Conservation (phyloP, 768 basidiomycete species). For the Flagelloscypha sp. region DNA sequence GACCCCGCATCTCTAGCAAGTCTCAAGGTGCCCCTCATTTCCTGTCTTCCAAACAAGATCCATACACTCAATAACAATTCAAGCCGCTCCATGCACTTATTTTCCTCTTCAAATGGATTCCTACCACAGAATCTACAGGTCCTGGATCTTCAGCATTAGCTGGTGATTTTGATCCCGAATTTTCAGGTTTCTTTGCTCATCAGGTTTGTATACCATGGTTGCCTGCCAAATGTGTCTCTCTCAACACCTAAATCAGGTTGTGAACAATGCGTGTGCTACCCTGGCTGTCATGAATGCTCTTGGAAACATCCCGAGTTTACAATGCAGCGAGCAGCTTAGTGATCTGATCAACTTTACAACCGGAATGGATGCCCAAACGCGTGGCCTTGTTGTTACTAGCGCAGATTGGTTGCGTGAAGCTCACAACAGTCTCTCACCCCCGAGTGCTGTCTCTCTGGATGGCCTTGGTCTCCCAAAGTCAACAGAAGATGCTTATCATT, state of each 20-base stretch:
- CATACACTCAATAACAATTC: too few species aligned
- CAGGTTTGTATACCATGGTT: too few species aligned
- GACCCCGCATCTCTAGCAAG: constrained; percentile 65
- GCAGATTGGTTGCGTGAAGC: constrained; percentile 74
- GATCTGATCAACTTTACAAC: constrained; percentile 71
- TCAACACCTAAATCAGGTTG: too few species aligned
- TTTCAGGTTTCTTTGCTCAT: constrained; percentile 86
- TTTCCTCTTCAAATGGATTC: constrained; percentile 97
- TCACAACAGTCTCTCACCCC: constrained; percentile 91
- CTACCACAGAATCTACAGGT: constrained; percentile 34
- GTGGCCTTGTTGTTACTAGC: constrained; percentile 74
- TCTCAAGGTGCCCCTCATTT: too few species aligned
- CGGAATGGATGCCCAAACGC: constrained; percentile 83
- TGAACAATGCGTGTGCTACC: constrained; percentile 97
- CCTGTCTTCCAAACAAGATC: too few species aligned
- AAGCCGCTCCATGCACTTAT: constrained; percentile 86
- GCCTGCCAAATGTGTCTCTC: too few species aligned
- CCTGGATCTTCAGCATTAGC: constrained; percentile 24
- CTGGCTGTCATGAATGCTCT: constrained; percentile 88
- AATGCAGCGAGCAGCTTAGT: constrained; percentile 56
- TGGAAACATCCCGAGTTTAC: constrained; percentile 65
- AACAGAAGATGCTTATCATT: constrained; percentile 87
- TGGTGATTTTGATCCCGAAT: constrained; percentile 65
- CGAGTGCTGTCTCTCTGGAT: constrained; percentile 80
- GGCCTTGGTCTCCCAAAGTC: constrained; percentile 65